Percentiles rank a stretch among this genome's conserved stretches.
These are phyloP conservation scores for Forsythia viridissima DNA, from an alignment of 257 asterid species.

Conservation along the genomic window DNA sequence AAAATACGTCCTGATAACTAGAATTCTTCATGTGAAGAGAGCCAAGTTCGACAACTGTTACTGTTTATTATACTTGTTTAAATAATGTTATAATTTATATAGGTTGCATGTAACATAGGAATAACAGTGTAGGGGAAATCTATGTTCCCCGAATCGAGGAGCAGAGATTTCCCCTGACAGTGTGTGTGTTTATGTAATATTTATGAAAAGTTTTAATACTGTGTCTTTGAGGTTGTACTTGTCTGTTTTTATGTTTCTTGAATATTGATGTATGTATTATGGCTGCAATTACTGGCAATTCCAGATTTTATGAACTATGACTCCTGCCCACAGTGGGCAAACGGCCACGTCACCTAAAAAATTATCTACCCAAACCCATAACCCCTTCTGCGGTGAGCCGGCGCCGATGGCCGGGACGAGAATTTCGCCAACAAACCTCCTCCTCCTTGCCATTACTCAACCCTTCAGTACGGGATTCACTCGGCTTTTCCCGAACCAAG, in stretches of 20 bases:
- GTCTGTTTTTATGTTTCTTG: not conserved
- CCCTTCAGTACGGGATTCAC: slow-evolving; percentile 33
- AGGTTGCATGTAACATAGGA: not conserved
- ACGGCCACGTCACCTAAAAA: too few relatives aligned
- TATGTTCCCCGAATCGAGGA: too few relatives aligned
- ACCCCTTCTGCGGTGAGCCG: slow-evolving; percentile 71
- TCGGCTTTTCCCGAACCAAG: slow-evolving; percentile 25
- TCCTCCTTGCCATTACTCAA: slow-evolving; percentile 30
- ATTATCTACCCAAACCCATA: too few relatives aligned
- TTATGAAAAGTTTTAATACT: not conserved
- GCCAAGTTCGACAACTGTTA: not conserved
- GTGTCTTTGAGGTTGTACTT: not conserved
- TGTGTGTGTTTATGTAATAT: not conserved
- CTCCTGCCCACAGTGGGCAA: too few relatives aligned
- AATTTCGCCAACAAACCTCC: slow-evolving; percentile 38
- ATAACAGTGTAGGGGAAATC: too few relatives aligned
- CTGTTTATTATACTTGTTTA: not conserved
- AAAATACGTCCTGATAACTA: not conserved
- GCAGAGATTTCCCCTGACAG: not conserved
- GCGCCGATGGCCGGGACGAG: slow-evolving; percentile 73
- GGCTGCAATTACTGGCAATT: not conserved
- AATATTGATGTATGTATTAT: too few relatives aligned
- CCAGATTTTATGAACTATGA: not conserved
- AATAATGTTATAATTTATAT: not conserved
- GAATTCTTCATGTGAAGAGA: not conserved